Evolutionary conservation across 305 asterid species (phyloP).

Genomic region (Solanum chacoense): DNA sequence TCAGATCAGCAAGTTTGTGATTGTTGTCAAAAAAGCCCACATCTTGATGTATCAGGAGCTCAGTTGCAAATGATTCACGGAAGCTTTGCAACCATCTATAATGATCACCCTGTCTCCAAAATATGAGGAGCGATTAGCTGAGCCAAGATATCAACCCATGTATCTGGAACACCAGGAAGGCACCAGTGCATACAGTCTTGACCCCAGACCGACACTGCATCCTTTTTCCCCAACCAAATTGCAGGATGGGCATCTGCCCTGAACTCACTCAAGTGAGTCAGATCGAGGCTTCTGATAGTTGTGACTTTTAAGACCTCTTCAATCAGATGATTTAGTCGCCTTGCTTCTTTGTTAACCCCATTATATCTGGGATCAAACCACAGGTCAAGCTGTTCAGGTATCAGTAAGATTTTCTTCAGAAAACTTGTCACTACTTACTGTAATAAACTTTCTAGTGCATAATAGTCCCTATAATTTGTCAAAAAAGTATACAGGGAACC

Average conservation of each 20-base stretch:
- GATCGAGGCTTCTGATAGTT: constrained; percentile 43
- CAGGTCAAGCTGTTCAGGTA: constrained; percentile 56
- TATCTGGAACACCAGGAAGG: constrained; percentile 93
- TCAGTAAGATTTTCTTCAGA: constrained; percentile 4
- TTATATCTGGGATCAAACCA: constrained; percentile 79
- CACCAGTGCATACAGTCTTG: constrained; percentile 99
- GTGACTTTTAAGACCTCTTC: constrained; percentile 44
- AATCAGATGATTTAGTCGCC: constrained; percentile 50
- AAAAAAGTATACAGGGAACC: background rate
- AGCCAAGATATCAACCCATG: constrained; percentile 83
- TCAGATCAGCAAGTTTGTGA: background rate
- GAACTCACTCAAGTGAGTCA: constrained; percentile 73
- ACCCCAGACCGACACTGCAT: constrained; percentile 87
- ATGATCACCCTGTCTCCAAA: constrained; percentile 25
- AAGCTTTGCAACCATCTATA: background rate
- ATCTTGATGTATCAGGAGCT: background rate
- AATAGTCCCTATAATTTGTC: background rate
- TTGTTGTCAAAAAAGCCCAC: background rate
- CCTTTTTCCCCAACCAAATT: constrained; percentile 88
- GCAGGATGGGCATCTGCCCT: constrained; percentile 96
- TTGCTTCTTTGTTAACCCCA: constrained; percentile 85
- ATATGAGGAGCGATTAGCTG: constrained; percentile 36
- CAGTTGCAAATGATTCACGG: background rate
- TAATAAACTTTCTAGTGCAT: background rate
- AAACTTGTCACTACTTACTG: background rate